These are phyloP conservation scores for Recurvomyces mirabilis DNA, from an alignment of 495 filamentous ascomycete genomes.

Conservation along the genomic window DNA sequence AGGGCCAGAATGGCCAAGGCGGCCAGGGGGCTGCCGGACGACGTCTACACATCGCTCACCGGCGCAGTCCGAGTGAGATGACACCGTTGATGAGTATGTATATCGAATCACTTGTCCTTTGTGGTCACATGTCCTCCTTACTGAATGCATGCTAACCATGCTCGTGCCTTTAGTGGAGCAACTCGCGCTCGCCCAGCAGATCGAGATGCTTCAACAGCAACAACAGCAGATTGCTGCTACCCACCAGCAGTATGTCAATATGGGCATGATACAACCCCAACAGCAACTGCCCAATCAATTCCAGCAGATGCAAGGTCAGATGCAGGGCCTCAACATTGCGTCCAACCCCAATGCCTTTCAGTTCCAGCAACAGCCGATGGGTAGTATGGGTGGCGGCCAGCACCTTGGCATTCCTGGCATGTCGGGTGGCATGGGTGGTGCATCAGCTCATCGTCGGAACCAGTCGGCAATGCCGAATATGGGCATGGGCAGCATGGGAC, in stretches of 20 bases:
- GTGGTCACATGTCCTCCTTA: background rate
- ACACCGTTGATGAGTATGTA: conserved; percentile 97
- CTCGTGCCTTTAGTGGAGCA: conserved; percentile 75
- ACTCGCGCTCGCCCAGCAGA: conserved; percentile 96
- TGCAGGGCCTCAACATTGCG: conserved; percentile 69
- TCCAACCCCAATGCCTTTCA: conserved; percentile 78
- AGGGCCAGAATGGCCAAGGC: conserved; percentile 56
- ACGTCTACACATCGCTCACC: conserved; percentile 92
- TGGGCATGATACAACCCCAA: conserved; percentile 80
- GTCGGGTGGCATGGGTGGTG: conserved; percentile 52
- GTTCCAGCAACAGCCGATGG: conserved; percentile 60
- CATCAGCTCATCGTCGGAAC: conserved; percentile 89
- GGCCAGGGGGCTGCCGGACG: conserved; percentile 70
- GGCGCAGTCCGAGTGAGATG: conserved; percentile 92
- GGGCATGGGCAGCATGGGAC: conserved; percentile 56
- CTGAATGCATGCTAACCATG: too few relatives aligned
- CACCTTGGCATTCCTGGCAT: conserved; percentile 58
- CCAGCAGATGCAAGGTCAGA: conserved; percentile 55
- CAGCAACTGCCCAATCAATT: conserved; percentile 62
- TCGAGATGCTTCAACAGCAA: conserved; percentile 93
- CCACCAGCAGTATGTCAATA: conserved; percentile 93
- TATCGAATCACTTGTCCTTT: background rate
- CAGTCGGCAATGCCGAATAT: conserved; percentile 93
- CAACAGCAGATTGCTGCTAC: conserved; percentile 95
- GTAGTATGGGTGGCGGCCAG: conserved; percentile 46